These are phyloP conservation scores for Emergomyces pasteurianus DNA, from an alignment of 2,329 filamentous ascomycete species.

Conservation along the genomic window DNA sequence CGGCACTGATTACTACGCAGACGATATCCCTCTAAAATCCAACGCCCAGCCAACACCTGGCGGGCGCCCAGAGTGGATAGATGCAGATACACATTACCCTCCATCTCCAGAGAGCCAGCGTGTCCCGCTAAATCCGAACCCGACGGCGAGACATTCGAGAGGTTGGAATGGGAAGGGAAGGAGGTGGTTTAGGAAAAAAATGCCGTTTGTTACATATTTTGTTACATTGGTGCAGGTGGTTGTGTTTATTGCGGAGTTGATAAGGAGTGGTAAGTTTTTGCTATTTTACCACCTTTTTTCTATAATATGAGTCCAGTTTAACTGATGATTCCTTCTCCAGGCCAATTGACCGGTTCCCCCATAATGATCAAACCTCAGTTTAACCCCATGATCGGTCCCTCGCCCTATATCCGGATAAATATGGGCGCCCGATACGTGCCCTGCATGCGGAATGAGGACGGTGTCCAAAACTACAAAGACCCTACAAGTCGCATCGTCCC, in stretches of 20 bases:
- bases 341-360: slow-evolving; percentile 60
- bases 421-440: slow-evolving; percentile 89
- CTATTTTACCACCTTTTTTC: not conserved
- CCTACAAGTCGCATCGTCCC: slow-evolving; percentile 15
- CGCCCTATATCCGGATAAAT: slow-evolving; percentile 80
- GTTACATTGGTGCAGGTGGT: slow-evolving; percentile 64
- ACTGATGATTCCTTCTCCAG: slow-evolving; percentile 30
- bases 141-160: slow-evolving; percentile 12
- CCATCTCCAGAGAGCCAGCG: slow-evolving; percentile 45
- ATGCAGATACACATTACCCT: slow-evolving; percentile 34
- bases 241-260: slow-evolving; percentile 82
- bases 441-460: slow-evolving; percentile 71
- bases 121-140: slow-evolving; percentile 12
- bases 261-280: slow-evolving; percentile 59
- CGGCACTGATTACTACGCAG: slow-evolving; percentile 24
- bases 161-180: slow-evolving; percentile 36
- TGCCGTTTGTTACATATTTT: slow-evolving; percentile 72
- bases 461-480: slow-evolving; percentile 25
- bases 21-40: slow-evolving; percentile 32
- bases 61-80: slow-evolving; percentile 26
- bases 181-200: slow-evolving; percentile 42
- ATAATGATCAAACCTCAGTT: slow-evolving; percentile 65
- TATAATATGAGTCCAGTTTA: not conserved
- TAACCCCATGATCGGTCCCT: slow-evolving; percentile 96
- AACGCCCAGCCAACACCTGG: slow-evolving; percentile 23